Base-by-base conservation (phyloP, 108 stramenopile genomes). In the Pseudonitzschia multiseries region DNA sequence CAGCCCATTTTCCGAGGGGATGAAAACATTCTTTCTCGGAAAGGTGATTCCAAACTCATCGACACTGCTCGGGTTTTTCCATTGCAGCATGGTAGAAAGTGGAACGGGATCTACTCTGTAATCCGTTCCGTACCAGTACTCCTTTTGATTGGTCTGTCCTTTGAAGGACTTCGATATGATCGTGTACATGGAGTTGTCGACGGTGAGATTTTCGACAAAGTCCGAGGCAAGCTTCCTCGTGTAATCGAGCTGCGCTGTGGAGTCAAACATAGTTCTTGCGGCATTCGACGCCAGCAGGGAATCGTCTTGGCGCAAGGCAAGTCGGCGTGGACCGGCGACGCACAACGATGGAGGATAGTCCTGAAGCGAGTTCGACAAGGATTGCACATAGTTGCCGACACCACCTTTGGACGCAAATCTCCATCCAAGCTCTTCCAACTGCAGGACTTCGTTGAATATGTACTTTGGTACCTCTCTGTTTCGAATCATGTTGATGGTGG, bases 61-160 rank as follows among this genome's bases (percentile, higher is more conserved):
- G 24, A 67, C 65, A 6, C 63, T 27, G 14, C 65, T 48, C 40
- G 83, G 69, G 66, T 86, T 82, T 66, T 79, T 73, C 92, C 89
- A 91, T 77, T 77, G 70, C 41, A 70, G 68, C 70, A 84, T 57
- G 12, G 87, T 84, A n/a, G 81, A 64, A 24, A 65, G n/a, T 6
- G 85, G 71, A 46, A 93, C 74, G 20, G 76, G 75, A 21, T 84
- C 76, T 18, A 78, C 86, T 14, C 78, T 75, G 70, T 86, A 93
- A 63, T 92, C 81, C 18, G 91, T 91, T 21, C 93, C 93, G 70
- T 94, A 92, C 95, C 93, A 93, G 48, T 86, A 80, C 71, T 93
- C 92, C 53, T 71, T 76, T 61, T 83, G 60, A 29, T 81, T 70
- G 32, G 91, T 90, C 64, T 85, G 75, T 8, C 85, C 83, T 62